Conservation (phyloP, 2,329 filamentous ascomycete species). For the Cladosporium sp. region DNA sequence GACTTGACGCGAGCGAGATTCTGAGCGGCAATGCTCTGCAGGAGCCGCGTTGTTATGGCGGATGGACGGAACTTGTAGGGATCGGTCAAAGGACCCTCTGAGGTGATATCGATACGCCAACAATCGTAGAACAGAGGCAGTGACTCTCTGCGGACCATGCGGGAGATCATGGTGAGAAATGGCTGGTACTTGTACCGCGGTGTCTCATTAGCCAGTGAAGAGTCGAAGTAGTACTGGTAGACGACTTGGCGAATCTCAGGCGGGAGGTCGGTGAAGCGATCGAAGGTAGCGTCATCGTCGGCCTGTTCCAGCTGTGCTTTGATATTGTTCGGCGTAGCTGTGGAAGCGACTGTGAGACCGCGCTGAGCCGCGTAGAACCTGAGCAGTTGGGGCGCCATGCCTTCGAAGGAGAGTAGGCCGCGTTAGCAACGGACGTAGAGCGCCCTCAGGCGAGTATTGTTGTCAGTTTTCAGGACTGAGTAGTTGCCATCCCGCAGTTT, state of each 20-base stretch:
- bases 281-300: conserved; percentile 3
- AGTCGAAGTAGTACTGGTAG: not conserved
- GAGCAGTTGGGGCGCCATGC: not conserved
- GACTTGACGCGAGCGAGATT: not conserved
- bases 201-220: not conserved
- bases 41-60: not conserved
- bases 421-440: not conserved
- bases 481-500: not conserved
- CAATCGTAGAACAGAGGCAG: not conserved
- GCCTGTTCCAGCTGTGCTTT: not conserved
- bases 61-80: not conserved
- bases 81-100: not conserved
- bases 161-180: not conserved
- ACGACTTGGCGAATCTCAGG: not conserved
- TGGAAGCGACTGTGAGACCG: not conserved
- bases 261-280: not conserved
- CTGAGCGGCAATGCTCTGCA: not conserved
- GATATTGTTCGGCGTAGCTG: not conserved
- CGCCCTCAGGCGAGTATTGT: not conserved
- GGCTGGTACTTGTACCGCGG: not conserved
- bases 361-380: not conserved
- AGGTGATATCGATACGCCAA: not conserved
- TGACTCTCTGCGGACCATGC: not conserved
- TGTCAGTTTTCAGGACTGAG: not conserved
- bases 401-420: conserved; percentile 3